Base-by-base conservation (phyloP, 441 rosid species). In the Euphorbia neoarborescens region DNA sequence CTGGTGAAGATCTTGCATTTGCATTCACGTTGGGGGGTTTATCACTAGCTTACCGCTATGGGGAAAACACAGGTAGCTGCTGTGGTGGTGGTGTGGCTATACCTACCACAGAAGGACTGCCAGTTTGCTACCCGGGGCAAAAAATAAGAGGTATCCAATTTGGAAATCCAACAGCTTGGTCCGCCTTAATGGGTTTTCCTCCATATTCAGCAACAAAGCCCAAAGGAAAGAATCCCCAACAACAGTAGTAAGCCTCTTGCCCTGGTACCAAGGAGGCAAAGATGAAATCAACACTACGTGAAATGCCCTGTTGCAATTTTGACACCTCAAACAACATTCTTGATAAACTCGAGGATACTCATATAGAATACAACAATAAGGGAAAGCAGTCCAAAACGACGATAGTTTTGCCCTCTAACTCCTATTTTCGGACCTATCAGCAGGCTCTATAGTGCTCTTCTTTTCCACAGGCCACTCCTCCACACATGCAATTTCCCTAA, bases 381-480 rank as follows among this genome's bases (percentile, higher is more conserved):
- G 99, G 51, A 97, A 94, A 4, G 88, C 87, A 24, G 99, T 94
- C 99, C 96, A 94, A 81, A 94, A 94, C 68, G 92, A 87, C 2
- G 87, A 58, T 72, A 82, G 58, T 68, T 74, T 86, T 62, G 79
- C 73, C 59, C 62, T 61, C 66, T 65, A 70, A 30, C 40, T 71
- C 46, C 44, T 67, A 66, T 53, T 69, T 54, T 38, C 64, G 0
- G 37, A 34, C 17, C 22, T 42, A 69, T 13, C 61, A 44, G 40
- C 71, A 13, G 48, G 42, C 64, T 66, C 70, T 9, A 28, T 68
- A 15, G 35, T n/a, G 3, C 19, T 28, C 46, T 69, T 72, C 66
- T 54, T 22, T 14, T 58, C 68, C 8, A 65, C 80, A 61, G 46
- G 77, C 17, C 63, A 68, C 72, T 73, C 69, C 90, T 75, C 40